Evolutionary conservation across 140 eudicot genomes (phyloP).

Genomic region (Erigeron philadelphicus): DNA sequence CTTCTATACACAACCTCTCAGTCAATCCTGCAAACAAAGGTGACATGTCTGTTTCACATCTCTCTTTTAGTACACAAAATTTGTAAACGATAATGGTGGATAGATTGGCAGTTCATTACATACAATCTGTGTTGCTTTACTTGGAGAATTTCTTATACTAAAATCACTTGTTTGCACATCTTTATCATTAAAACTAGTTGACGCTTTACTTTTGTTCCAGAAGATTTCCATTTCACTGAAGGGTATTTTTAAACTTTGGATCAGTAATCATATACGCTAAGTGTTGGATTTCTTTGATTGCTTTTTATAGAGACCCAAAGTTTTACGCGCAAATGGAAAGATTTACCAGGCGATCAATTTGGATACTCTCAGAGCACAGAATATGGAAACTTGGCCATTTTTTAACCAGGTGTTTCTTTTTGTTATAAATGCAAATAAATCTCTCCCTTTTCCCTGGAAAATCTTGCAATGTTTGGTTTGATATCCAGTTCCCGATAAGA

Average conservation of each 20-base stretch:
- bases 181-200: too few species aligned
- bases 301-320: slow-evolving; percentile 53
- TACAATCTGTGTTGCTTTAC: too few species aligned
- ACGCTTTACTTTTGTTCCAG: neutral
- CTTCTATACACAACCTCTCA: slow-evolving; percentile 67
- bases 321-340: slow-evolving; percentile 57
- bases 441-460: slow-evolving; percentile 9
- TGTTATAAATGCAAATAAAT: neutral
- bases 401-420: slow-evolving; percentile 58
- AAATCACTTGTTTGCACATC: too few species aligned
- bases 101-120: neutral
- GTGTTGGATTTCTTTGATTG: neutral
- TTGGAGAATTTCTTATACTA: too few species aligned
- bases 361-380: slow-evolving; percentile 71
- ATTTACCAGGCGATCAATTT: slow-evolving; percentile 70
- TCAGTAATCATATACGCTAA: neutral
- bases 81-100: neutral
- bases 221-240: neutral
- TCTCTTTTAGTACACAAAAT: neutral
- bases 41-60: slow-evolving; percentile 11
- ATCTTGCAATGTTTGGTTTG: neutral
- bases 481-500: neutral
- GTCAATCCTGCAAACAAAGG: slow-evolving; percentile 68
- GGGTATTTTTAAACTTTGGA: slow-evolving; percentile 7
- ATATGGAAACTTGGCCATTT: slow-evolving; percentile 79